Base-by-base conservation (phyloP, 768 basidiomycete genomes). In the Lentinula detonsa region DNA sequence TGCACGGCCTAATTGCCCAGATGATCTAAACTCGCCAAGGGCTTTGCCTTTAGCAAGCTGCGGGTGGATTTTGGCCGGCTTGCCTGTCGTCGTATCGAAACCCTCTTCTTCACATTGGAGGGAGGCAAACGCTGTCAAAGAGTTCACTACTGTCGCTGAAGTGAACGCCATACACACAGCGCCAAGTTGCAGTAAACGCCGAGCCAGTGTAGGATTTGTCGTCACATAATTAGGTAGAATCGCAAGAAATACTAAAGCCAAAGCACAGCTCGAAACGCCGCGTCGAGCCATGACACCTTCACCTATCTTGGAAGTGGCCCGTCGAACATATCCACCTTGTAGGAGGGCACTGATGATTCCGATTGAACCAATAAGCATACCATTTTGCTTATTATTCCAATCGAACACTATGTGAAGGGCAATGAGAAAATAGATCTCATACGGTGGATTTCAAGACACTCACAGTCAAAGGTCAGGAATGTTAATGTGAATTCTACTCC, bases 401-500 rank as follows among this genome's bases (percentile, higher is more conserved):
- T 93, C 91, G 52, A 94, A 84, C 51, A 95, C 91, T 94, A 69
- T 45, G 6, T 45, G 6, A 21, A n/a, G 58, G 55, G 31, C 62
- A 37, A 28, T 48, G 33, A 64, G 7, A 64, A 8, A 31, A 23
- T 35, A 2, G 7, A 39, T 15, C 28, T 28, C 16, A 54, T 15
- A 57, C 5, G 62, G 10, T 63, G 60, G 63, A 9, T 56, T n/a
- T 16, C 64, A 28, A 52, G 80, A 21, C n/a, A 23, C 87, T 72
- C 75, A 90, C 93, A 73, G 70, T 93, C 91, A 67, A 93, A 95
- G 2, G 91, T 97, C 51, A 98, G 77, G 80, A 98, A 98, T 0
- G 94, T 96, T 21, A 99, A 78, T 0, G 96, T 99, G 73, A 98
- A 98, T 71, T 99, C 96, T 54, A 97, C 85, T 11, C 95, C 96